Evolutionary conservation across 2,329 filamentous ascomycete species (phyloP).

Genomic region (Ilyonectria mors-panacis): DNA sequence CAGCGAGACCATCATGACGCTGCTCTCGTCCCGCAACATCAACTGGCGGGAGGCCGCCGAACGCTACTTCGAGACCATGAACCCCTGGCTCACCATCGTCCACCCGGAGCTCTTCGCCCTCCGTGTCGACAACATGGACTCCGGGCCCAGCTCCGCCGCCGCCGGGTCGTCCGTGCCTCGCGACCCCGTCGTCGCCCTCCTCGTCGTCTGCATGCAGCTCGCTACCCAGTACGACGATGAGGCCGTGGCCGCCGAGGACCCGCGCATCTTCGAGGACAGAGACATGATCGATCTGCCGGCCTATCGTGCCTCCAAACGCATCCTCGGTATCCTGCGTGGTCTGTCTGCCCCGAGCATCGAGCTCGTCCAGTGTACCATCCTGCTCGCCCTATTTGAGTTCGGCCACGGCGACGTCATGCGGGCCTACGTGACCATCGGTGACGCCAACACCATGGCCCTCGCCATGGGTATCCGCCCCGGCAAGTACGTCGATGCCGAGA

Average conservation of each 20-base stretch:
- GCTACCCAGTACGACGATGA: conserved; percentile 57
- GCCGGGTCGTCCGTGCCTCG: conserved; percentile 27
- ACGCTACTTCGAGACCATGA: conserved; percentile 58
- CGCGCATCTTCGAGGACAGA: conserved; percentile 48
- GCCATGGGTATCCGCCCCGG: conserved; percentile 56
- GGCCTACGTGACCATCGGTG: conserved; percentile 61
- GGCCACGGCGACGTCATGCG: conserved; percentile 59
- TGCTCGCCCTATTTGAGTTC: conserved; percentile 61
- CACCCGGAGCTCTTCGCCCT: conserved; percentile 57
- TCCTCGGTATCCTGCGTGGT: conserved; percentile 54
- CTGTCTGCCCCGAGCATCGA: conserved; percentile 55
- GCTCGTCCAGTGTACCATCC: conserved; percentile 58
- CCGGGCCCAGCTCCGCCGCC: neutral
- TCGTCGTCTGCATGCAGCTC: conserved; percentile 61
- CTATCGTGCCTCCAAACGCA: conserved; percentile 57
- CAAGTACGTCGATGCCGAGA: conserved; percentile 51
- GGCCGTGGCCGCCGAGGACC: conserved; percentile 46
- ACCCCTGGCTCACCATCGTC: conserved; percentile 59
- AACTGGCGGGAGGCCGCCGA: conserved; percentile 57
- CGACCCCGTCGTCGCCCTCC: conserved; percentile 54
- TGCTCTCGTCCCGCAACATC: conserved; percentile 53
- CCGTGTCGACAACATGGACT: conserved; percentile 40
- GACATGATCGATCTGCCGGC: conserved; percentile 58
- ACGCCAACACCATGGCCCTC: conserved; percentile 56
- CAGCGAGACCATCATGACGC: conserved; percentile 56